Base-by-base conservation (phyloP, 345 rosid genomes). In the Gossypium mustelinum region DNA sequence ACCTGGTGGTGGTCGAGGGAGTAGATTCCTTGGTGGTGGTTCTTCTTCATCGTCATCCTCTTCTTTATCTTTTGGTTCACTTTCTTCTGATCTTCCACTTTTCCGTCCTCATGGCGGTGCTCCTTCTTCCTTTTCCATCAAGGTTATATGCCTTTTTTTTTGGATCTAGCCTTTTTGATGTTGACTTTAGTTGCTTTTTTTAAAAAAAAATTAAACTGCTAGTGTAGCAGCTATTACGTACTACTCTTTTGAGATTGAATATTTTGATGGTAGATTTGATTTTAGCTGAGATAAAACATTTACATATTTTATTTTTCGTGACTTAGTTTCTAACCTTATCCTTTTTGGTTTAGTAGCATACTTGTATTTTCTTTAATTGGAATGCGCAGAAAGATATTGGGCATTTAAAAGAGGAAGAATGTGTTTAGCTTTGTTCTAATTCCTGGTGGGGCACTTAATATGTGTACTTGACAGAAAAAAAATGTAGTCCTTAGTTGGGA, bases 1-100 rank as follows among this genome's bases (percentile, higher is more conserved):
- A 81, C 99, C 98, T 87, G 99, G 98, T 81, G 99, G 98, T 86
- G 98, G 99, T 85, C 95, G 98, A 76, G 93, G 96, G 45, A 86
- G 83, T 84, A 90, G 96, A 86, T 82, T 87, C 67, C 82, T 90
- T 77, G 87, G 89, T 79, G 77, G 88, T 75, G 84, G 85, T 20
- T 87, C 87, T 27, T 87, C 86, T 3, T 73, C 88, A n/a, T 79
- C 89, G 3, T 67, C 80, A 13, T 65, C 86, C 17, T 65, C 89
- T 55, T 73, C 89, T 57, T 63, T 89, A 50, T 73, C 98, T 50
- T 88, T 87, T 75, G 91, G 96, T 44, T 82, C 90, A 9, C 74
- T 86, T 68, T 85, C 88, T 20, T 82, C 90, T 75, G 92, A 87
- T 87, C 94, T 87, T 68, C 86, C 94, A 63, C 80, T 85, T 72